These are phyloP conservation scores for Gossypium gossypioides DNA, from an alignment of 441 rosid species.

Conservation along the genomic window DNA sequence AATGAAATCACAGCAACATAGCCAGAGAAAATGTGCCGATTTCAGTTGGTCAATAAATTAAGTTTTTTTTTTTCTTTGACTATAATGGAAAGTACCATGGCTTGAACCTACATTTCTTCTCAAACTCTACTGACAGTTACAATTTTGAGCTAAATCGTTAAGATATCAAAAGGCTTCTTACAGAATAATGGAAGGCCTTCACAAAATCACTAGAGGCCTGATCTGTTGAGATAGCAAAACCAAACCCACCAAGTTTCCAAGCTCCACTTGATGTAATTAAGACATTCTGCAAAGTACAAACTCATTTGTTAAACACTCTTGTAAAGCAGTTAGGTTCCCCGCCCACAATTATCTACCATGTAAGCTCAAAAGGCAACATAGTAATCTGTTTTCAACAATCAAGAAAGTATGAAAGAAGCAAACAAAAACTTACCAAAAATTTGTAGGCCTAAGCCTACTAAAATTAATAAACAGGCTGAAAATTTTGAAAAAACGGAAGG, in stretches of 20 bases:
- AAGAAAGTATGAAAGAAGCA: not conserved
- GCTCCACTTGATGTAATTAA: conserved; percentile 83
- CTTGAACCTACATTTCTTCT: not conserved
- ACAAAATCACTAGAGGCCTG: conserved; percentile 46
- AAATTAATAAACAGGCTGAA: not conserved
- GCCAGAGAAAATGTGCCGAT: not conserved
- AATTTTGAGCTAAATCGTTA: not conserved
- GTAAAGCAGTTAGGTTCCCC: not conserved
- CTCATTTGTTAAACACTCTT: conserved; percentile 6
- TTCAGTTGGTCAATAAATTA: not conserved
- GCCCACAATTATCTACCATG: not conserved
- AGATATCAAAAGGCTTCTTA: conserved; percentile 29
- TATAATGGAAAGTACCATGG: not conserved
- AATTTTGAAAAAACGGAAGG: not conserved
- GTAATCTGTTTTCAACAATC: not conserved
- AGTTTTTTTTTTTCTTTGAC: not conserved
- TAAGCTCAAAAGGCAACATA: not conserved
- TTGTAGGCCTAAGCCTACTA: not conserved
- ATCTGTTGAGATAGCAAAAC: conserved; percentile 65
- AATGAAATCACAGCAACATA: not conserved
- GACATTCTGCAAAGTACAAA: conserved; percentile 51
- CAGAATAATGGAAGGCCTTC: conserved; percentile 78
- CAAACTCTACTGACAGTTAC: not conserved
- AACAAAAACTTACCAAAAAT: not conserved
- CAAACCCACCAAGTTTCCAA: conserved; percentile 95